These are phyloP conservation scores for Nyctanthes arbortristis DNA, from an alignment of 257 asterid species.

Conservation along the genomic window DNA sequence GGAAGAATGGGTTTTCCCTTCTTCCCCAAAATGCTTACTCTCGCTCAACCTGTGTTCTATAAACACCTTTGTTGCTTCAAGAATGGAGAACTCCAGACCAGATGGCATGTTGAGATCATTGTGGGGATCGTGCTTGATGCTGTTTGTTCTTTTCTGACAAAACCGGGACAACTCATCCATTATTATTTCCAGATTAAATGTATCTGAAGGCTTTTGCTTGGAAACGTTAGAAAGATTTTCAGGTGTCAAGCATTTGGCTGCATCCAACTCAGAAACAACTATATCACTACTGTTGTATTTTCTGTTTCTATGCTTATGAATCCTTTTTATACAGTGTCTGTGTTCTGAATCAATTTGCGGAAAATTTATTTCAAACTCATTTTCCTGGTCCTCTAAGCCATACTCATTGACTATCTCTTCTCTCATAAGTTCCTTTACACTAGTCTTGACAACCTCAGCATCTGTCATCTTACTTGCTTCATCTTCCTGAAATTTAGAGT, in stretches of 20 bases:
- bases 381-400: slow-evolving; percentile 33
- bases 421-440: slow-evolving; percentile 92
- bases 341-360: slow-evolving; percentile 31
- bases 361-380: slow-evolving; percentile 36
- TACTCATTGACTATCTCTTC: slow-evolving; percentile 74
- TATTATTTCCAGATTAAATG: slow-evolving; percentile 50
- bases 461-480: slow-evolving; percentile 39
- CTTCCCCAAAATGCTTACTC: slow-evolving; percentile 46
- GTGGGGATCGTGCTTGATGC: slow-evolving; percentile 31
- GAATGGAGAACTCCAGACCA: slow-evolving; percentile 37
- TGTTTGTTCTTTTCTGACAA: slow-evolving; percentile 29
- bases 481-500: slow-evolving; percentile 39
- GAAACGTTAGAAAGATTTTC: slow-evolving; percentile 25
- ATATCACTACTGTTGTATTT: slow-evolving; percentile 34
- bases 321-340: slow-evolving; percentile 38
- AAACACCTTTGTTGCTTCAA: slow-evolving; percentile 60
- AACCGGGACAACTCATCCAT: slow-evolving; percentile 50
- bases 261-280: slow-evolving; percentile 46
- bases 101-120: slow-evolving; percentile 34
- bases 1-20: slow-evolving; percentile 45
- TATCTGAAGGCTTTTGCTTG: slow-evolving; percentile 32
- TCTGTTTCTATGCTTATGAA: slow-evolving; percentile 41
- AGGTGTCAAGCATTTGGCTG: slow-evolving; percentile 26
- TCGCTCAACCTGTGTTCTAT: slow-evolving; percentile 51
- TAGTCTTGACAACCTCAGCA: slow-evolving; percentile 48